phyloP scores from a whole-genome alignment of 1,284 basidiomycete species.

The Cutaneotrichosporon sp. region DNA sequence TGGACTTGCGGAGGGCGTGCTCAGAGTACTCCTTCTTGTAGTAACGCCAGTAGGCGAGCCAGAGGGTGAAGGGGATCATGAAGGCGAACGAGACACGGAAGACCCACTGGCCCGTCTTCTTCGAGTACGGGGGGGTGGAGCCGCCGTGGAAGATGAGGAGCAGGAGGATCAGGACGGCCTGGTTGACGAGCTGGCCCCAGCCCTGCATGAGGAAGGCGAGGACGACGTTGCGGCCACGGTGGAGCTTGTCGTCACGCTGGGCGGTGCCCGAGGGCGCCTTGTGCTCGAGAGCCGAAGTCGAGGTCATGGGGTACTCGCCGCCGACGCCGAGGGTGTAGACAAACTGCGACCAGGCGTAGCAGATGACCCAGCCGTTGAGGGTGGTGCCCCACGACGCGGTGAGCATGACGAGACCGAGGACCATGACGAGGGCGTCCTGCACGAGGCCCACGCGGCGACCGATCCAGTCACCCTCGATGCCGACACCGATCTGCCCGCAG shows the following conservation, averaged over 20 bases:
- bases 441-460: conserved; percentile 58
- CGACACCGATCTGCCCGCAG: conserved; percentile 59
- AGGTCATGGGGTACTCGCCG: conserved; percentile 61
- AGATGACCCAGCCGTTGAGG: conserved; percentile 61
- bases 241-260: conserved; percentile 58
- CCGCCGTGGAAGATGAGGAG: conserved; percentile 59
- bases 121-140: conserved; percentile 50
- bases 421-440: conserved; percentile 54
- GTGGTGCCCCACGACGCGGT: conserved; percentile 59
- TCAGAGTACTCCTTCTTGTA: conserved; percentile 56
- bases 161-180: conserved; percentile 57
- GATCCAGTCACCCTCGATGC: conserved; percentile 61
- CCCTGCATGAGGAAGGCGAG: conserved; percentile 60
- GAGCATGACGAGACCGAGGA: conserved; percentile 59
- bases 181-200: conserved; percentile 61
- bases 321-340: conserved; percentile 59
- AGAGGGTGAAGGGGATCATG: conserved; percentile 58
- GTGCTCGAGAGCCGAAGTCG: conserved; percentile 58
- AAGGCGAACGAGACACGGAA: conserved; percentile 60
- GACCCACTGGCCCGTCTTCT: conserved; percentile 58
- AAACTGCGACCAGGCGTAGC: conserved; percentile 57
- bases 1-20: conserved; percentile 53
- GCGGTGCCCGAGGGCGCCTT: conserved; percentile 47
- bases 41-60: conserved; percentile 60
- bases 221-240: conserved; percentile 60